phyloP scores from a whole-genome alignment of 2,329 filamentous ascomycete species.

The Thermoascus crustaceus region DNA sequence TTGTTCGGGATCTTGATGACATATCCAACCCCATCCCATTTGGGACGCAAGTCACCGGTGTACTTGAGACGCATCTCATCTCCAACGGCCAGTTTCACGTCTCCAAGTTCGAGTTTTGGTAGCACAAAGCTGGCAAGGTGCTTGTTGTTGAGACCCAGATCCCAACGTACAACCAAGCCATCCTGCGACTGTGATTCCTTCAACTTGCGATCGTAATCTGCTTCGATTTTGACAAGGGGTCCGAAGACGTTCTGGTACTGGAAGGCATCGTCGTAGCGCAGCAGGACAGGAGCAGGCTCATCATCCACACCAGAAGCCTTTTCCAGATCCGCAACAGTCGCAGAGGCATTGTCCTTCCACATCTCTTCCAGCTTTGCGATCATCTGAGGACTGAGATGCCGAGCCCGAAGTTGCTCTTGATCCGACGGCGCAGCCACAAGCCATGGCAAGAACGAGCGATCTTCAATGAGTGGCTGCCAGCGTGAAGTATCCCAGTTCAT shows the following conservation, averaged over 20 bases:
- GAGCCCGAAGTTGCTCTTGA: constrained; percentile 88
- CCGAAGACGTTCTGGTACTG: constrained; percentile 99
- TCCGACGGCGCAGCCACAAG: constrained; percentile 83
- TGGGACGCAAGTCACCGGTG: constrained; percentile 80
- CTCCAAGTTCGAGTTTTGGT: constrained; percentile 92
- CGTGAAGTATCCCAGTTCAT: constrained; percentile 99
- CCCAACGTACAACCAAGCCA: constrained; percentile 88
- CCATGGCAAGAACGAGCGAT: constrained; percentile 91
- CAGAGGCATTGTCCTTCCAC: constrained; percentile 91
- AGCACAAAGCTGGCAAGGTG: constrained; percentile 91
- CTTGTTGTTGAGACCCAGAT: constrained; percentile 93
- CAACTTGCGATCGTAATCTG: constrained; percentile 96
- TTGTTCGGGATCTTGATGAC: constrained; percentile 99
- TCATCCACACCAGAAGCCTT: constrained; percentile 89
- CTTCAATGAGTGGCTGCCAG: constrained; percentile 96
- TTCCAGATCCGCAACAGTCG: constrained; percentile 84
- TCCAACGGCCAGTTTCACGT: constrained; percentile 94
- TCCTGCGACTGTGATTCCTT: constrained; percentile 98
- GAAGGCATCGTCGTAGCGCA: constrained; percentile 94
- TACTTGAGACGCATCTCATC: constrained; percentile 98
- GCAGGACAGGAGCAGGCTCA: constrained; percentile 81
- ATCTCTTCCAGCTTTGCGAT: constrained; percentile 95
- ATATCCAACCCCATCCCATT: constrained; percentile 97
- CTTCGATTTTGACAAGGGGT: constrained; percentile 96
- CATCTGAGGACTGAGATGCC: constrained; percentile 86